These are phyloP conservation scores for Blastobotrys indianensis DNA, from an alignment of 1,139 yeast genomes.

Conservation along the genomic window DNA sequence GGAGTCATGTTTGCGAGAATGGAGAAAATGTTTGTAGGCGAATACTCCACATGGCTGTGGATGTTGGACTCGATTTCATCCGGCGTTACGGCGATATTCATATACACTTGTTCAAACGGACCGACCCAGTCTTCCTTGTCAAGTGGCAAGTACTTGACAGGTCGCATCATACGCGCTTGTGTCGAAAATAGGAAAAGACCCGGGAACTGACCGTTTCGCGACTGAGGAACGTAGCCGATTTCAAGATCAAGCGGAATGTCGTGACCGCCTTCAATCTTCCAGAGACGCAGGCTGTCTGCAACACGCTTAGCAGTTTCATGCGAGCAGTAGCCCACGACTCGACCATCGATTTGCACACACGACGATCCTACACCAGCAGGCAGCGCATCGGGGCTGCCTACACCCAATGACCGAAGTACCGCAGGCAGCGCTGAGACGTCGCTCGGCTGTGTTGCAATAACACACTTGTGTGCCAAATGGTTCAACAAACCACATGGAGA, in stretches of 20 bases:
- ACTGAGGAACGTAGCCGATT: conserved; percentile 93
- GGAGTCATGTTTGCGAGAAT: conserved; percentile 96
- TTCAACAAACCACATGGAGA: conserved; percentile 98
- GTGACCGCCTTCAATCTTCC: conserved; percentile 81
- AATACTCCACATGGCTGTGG: conserved; percentile 89
- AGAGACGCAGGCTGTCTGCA: conserved; percentile 83
- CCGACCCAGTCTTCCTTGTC: conserved; percentile 84
- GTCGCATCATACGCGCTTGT: conserved; percentile 92
- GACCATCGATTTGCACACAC: conserved; percentile 92
- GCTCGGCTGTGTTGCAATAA: conserved; percentile 67
- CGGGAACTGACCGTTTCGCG: conserved; percentile 93
- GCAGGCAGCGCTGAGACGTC: conserved; percentile 71
- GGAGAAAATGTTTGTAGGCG: conserved; percentile 91
- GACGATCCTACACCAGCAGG: conserved; percentile 85
- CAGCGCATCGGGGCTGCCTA: conserved; percentile 58
- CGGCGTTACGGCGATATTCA: conserved; percentile 94
- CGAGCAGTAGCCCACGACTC: conserved; percentile 88
- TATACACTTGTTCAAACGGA: conserved; percentile 96
- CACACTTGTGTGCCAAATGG: conserved; percentile 94
- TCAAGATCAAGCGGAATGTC: conserved; percentile 81
- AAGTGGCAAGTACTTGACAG: conserved; percentile 83
- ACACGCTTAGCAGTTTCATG: conserved; percentile 82
- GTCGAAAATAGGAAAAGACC: conserved; percentile 91
- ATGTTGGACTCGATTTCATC: conserved; percentile 75
- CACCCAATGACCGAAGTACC: conserved; percentile 70